These are phyloP conservation scores for Didymella keratinophila DNA, from an alignment of 2,329 filamentous ascomycete genomes.

Conservation along the genomic window DNA sequence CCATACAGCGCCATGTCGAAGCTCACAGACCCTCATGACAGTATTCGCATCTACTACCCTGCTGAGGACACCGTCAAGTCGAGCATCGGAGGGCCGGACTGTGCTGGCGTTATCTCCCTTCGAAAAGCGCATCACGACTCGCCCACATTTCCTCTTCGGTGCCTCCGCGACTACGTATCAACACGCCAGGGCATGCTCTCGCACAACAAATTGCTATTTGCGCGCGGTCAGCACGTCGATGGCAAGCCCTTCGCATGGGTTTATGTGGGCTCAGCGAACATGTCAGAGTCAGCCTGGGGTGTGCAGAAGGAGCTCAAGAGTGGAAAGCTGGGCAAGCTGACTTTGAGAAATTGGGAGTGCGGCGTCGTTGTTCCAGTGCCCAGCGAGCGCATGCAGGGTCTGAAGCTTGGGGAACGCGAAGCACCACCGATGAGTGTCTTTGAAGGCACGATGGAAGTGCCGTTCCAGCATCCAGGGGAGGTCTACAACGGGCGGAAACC, in stretches of 20 bases:
- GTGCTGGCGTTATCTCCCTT: constrained; percentile 84
- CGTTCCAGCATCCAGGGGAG: constrained; percentile 68
- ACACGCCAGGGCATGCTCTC: constrained; percentile 76
- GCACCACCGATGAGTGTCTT: constrained; percentile 60
- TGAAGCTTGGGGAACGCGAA: constrained; percentile 20
- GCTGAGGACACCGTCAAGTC: constrained; percentile 56
- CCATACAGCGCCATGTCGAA: constrained; percentile 11
- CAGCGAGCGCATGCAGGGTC: constrained; percentile 23
- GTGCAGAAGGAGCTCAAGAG: constrained; percentile 73
- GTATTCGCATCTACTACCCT: constrained; percentile 46
- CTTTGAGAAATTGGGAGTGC: constrained; percentile 88
- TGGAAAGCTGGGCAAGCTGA: constrained; percentile 75
- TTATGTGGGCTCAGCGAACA: constrained; percentile 89
- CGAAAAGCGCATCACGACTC: constrained; percentile 75
- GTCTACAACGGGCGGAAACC: constrained; percentile 53
- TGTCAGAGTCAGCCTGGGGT: constrained; percentile 95
- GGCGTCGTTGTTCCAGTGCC: constrained; percentile 77
- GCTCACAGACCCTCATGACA: constrained; percentile 7
- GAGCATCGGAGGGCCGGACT: constrained; percentile 68
- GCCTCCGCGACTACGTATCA: constrained; percentile 80
- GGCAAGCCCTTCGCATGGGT: constrained; percentile 68
- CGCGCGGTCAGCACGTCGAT: constrained; percentile 42
- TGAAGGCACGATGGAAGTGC: constrained; percentile 65
- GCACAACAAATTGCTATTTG: constrained; percentile 77
- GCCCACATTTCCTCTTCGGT: constrained; percentile 71